Evolutionary conservation across 371 early-diverging fungal genomes (phyloP).

Genomic region (Fennellomyces sp.): DNA sequence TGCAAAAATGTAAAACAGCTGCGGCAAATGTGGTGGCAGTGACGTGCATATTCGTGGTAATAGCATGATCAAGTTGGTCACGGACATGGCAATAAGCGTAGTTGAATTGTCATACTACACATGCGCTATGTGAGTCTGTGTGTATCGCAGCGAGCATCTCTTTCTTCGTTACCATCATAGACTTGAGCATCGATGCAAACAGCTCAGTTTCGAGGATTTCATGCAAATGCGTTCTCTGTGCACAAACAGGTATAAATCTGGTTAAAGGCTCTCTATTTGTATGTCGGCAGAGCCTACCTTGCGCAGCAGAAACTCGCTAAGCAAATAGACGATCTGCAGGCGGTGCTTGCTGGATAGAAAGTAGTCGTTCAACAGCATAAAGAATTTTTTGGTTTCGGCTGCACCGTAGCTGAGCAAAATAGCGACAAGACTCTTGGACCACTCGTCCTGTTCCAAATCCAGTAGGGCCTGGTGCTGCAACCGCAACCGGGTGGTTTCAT

Average conservation of each 20-base stretch:
- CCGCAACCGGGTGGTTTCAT: slow-evolving; percentile 18
- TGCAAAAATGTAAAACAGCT: slow-evolving; percentile 61
- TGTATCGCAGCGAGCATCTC: neutral
- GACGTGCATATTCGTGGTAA: slow-evolving; percentile 68
- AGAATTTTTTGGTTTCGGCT: slow-evolving; percentile 53
- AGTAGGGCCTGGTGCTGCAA: slow-evolving; percentile 36
- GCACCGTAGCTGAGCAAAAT: slow-evolving; percentile 42
- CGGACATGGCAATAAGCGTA: slow-evolving; percentile 60
- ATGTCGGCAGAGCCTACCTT: slow-evolving; percentile 36
- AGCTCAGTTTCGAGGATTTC: slow-evolving; percentile 64
- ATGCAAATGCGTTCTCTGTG: slow-evolving; percentile 59
- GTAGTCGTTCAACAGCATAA: slow-evolving; percentile 53
- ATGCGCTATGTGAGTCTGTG: neutral
- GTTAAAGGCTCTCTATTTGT: neutral
- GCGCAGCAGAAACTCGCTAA: slow-evolving; percentile 60
- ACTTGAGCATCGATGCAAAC: slow-evolving; percentile 57
- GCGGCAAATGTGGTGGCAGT: slow-evolving; percentile 57
- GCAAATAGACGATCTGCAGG: slow-evolving; percentile 54
- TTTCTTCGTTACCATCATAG: slow-evolving; percentile 65
- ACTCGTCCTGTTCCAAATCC: slow-evolving; percentile 48
- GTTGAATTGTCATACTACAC: slow-evolving; percentile 66
- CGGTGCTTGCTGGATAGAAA: slow-evolving; percentile 59
- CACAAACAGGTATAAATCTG: neutral
- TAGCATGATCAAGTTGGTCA: slow-evolving; percentile 68
- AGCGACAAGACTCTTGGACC: slow-evolving; percentile 41